A percentile compares a stretch with the other conserved stretches of the same genome.
phyloP scores from a whole-genome alignment of 768 basidiomycete species.

The Panaeolus papilionaceus region DNA sequence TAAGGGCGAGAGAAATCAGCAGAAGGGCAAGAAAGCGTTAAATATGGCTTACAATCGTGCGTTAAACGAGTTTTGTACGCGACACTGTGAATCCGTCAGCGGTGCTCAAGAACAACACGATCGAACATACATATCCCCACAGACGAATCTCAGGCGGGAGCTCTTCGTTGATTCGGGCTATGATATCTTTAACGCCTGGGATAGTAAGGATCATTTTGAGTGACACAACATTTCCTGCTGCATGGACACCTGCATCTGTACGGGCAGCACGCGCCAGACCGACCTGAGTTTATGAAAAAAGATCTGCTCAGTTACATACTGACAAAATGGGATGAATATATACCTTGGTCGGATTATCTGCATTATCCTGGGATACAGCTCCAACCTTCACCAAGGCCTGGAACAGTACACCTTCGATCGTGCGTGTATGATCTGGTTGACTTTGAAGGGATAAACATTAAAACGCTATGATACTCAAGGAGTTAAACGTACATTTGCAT shows the following conservation, averaged over 20 bases:
- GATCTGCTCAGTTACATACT: conserved; percentile 10
- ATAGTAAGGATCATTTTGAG: conserved; percentile 86
- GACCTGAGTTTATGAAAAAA: conserved; percentile 55
- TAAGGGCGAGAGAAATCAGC: conserved; percentile 36
- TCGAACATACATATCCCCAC: conserved; percentile 79
- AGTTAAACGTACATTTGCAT: conserved; percentile 88
- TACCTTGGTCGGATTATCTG: conserved; percentile 89
- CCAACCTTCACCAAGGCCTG: conserved; percentile 88
- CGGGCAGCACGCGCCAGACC: conserved; percentile 87
- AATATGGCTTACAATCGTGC: conserved; percentile 62
- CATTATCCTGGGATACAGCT: conserved; percentile 94
- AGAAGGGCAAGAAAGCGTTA: conserved; percentile 3
- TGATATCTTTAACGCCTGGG: conserved; percentile 74
- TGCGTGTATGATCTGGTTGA: conserved; percentile 70
- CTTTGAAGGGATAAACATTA: conserved; percentile 40
- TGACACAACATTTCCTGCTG: conserved; percentile 92
- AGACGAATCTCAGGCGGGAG: conserved; percentile 91
- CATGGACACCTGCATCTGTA: conserved; percentile 97
- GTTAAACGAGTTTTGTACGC: conserved; percentile 84
- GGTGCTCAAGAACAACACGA: not conserved
- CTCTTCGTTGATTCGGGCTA: conserved; percentile 79
- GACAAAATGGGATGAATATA: conserved; percentile 11
- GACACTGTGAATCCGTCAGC: conserved; percentile 45
- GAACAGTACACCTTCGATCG: conserved; percentile 92
- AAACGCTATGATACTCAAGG: conserved; percentile 2